A percentile compares a stretch with the other conserved stretches of the same genome.
Evolutionary conservation across 257 asterid genomes (phyloP).

Genomic region (Gentiana macrophylla): DNA sequence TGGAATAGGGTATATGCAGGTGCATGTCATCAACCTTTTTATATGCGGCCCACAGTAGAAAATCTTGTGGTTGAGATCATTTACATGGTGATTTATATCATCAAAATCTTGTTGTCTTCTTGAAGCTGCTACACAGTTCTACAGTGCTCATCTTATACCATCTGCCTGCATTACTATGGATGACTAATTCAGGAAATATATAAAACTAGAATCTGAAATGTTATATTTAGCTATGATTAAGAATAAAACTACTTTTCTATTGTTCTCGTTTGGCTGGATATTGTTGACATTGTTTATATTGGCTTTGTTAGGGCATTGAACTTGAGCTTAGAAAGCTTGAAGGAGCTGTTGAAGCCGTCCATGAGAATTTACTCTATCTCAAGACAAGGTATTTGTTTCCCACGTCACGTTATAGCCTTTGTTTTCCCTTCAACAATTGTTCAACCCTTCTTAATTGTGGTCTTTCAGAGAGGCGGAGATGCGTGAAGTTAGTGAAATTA

Average conservation of each 20-base stretch:
- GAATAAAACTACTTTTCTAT: neutral
- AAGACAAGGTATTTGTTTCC: conserved; percentile 43
- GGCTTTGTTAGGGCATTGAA: conserved; percentile 62
- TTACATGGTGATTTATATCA: no score
- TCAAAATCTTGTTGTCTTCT: no score
- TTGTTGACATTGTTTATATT: conserved; percentile 9
- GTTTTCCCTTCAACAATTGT: conserved; percentile 1
- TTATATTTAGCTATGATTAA: no score
- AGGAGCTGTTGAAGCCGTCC: conserved; percentile 84
- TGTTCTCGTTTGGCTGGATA: neutral
- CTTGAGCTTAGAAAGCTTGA: conserved; percentile 89
- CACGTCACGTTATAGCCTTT: neutral
- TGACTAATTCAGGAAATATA: no score
- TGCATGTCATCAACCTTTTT: no score
- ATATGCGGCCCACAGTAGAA: no score
- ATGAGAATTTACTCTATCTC: conserved; percentile 64
- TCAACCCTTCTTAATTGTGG: neutral
- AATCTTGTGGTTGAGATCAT: no score
- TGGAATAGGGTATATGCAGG: no score
- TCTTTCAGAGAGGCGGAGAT: conserved; percentile 66
- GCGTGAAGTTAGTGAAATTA: conserved; percentile 51
- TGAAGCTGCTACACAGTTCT: no score
- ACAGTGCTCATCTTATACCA: no score
- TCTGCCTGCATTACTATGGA: no score
- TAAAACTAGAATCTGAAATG: no score